Percentiles rank a stretch among this genome's conserved stretches.
Evolutionary conservation across 495 filamentous ascomycete species (phyloP).

Genomic region (Neurospora discreta): DNA sequence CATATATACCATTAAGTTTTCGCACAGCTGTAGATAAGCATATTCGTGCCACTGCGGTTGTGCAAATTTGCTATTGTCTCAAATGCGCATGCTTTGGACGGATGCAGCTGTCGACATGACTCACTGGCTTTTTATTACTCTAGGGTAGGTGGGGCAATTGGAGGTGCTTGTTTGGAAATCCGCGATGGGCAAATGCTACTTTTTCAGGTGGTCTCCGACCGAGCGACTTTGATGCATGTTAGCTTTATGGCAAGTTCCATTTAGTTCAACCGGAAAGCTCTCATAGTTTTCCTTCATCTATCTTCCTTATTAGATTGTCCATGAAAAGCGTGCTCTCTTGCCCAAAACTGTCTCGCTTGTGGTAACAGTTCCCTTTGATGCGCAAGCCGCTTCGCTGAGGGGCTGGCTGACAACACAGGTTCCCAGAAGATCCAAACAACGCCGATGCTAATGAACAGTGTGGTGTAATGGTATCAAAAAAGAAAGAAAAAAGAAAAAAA

Average conservation of each 20-base stretch:
- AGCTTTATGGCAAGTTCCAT: not conserved
- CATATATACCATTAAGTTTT: not conserved
- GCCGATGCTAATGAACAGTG: not conserved
- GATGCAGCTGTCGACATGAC: not conserved
- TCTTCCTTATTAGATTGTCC: not conserved
- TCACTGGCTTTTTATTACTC: not conserved
- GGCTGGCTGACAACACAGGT: not conserved
- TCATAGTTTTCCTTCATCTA: not conserved
- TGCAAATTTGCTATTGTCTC: not conserved
- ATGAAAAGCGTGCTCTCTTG: not conserved
- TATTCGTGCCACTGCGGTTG: not conserved
- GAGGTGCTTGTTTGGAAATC: not conserved
- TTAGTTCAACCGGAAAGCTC: not conserved
- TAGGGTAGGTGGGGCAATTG: not conserved
- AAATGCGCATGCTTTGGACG: not conserved
- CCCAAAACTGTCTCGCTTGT: not conserved
- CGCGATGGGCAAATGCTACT: not conserved
- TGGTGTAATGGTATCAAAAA: not conserved
- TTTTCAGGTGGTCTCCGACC: not conserved
- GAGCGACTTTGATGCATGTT: not conserved
- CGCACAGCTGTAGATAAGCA: too few relatives aligned
- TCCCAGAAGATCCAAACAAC: not conserved
- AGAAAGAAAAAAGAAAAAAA: not conserved
- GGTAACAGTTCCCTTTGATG: not conserved
- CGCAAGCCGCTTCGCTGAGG: not conserved